Evolutionary conservation across 495 filamentous ascomycete species (phyloP), one percentile per base, ranked within the genome.

Genomic region (Podospora pseudocomata): DNA sequence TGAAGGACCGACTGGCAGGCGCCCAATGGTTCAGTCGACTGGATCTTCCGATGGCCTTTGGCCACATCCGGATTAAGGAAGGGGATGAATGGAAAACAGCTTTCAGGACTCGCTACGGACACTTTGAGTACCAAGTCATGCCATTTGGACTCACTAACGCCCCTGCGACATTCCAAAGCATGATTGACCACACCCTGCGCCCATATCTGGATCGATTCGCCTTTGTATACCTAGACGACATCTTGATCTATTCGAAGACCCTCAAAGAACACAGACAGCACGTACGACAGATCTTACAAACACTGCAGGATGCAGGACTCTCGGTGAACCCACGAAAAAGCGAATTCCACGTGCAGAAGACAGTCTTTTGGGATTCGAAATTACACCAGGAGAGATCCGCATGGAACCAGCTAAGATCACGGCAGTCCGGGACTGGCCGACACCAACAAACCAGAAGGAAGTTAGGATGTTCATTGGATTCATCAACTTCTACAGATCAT

Each of bases 21-120:
- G 73, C 74, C 2, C 78, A 70, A 59, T 72, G 75, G 28, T 86
- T 81, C 65, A 87, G 73, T 0, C 85, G 84, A 67, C 58, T 87
- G 0, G 78, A 87, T 58, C 63, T 65, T 2, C 54, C 28, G 18
- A 19, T 20, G 0, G 73, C 71, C 2, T 77, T 71, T n/a, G 18
- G 69, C 60, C 69, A 49, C 18, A 71, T 69, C 55, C 53, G 76
- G 0, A 78, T 84, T 0, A 27, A 64, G 11, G 53, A 71, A 55
- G 71, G 69, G 0, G 60, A 77, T 16, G 72, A 80, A 23, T 67
- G 76, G 9, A 59, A 76, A 3, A 83, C 69, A 4, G 71, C 71
- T 0, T 82, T 83, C 32, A 15, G 66, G 0, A 81, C 70, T 0
- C 19, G 69, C n/a, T 79, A 73, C 28, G 63, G 74, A 1, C 27